Evolutionary conservation across 1,284 basidiomycete genomes (phyloP).

Genomic region (Caloboletus firmus): DNA sequence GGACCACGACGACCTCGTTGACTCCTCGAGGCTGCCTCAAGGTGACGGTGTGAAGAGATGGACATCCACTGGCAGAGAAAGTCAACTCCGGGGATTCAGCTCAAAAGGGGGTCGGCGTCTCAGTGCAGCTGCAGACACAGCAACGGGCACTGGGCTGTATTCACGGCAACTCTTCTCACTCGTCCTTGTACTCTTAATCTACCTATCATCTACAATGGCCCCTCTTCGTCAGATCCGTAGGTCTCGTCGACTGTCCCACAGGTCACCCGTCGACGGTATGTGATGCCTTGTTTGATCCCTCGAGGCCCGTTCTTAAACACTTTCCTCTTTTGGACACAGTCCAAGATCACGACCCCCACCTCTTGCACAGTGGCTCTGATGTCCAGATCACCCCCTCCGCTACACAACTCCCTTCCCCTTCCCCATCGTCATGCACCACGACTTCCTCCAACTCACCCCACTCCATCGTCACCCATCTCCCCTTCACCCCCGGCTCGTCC

Average conservation of each 20-base stretch:
- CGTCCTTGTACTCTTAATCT: neutral
- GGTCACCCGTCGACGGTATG: slow-evolving; percentile 35
- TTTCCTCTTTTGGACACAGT: slow-evolving; percentile 35
- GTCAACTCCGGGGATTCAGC: slow-evolving; percentile 21
- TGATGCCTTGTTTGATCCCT: slow-evolving; percentile 9
- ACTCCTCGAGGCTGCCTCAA: slow-evolving; percentile 36
- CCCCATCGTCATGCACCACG: slow-evolving; percentile 23
- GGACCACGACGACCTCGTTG: slow-evolving; percentile 21
- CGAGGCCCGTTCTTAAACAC: slow-evolving; percentile 33
- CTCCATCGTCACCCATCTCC: slow-evolving; percentile 30
- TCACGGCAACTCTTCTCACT: neutral
- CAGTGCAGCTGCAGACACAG: slow-evolving; percentile 8
- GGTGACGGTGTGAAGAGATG: slow-evolving; percentile 40
- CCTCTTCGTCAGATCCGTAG: slow-evolving; percentile 36
- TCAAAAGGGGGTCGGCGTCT: slow-evolving; percentile 38
- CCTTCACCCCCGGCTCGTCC: slow-evolving; percentile 35
- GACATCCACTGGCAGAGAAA: slow-evolving; percentile 17
- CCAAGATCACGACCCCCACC: slow-evolving; percentile 22
- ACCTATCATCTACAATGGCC: slow-evolving; percentile 26
- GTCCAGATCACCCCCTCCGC: slow-evolving; percentile 1
- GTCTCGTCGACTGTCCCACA: slow-evolving; percentile 42
- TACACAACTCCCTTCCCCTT: slow-evolving; percentile 9
- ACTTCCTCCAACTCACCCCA: slow-evolving; percentile 15
- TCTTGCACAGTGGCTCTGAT: slow-evolving; percentile 15
- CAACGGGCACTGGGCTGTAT: slow-evolving; percentile 4